Base-by-base conservation (phyloP, 2,329 filamentous ascomycete genomes). In the Thielaviopsis euricoi region DNA sequence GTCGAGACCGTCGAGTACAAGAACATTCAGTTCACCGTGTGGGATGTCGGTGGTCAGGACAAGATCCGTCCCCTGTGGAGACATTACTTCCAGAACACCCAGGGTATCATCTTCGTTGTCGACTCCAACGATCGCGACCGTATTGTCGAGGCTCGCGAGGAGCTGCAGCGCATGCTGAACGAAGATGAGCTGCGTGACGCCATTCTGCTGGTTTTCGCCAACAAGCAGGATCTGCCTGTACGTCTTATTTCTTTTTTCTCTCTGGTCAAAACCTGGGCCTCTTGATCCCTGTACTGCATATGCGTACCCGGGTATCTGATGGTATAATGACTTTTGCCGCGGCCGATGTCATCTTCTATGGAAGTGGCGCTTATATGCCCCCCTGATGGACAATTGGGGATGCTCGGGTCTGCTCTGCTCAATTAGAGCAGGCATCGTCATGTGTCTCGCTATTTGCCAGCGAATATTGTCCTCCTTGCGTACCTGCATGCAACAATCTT, bases 1-100 rank as follows among this genome's bases (percentile, higher is more conserved):
- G 93, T 98, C 74, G 93, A 98, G 82, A 97, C 93, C 58, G 93
- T 98, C 73, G 90, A 95, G 73, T 97, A 97, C 82, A 96, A 96
- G 83, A 98, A 98, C 83, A 96, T 95, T 69, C 89, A 95, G 74
- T 98, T 98, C 82, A 97, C 91, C 73, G 93, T 98, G 72, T 98
- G 93, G 93, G 93, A 97, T 79, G 93, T 98, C 70, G 93, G 93
- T 80, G 93, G 93, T 74, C 93, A 98, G 81, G 93, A 98, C 84
- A 97, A 97, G 87, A 98, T 98, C 73, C 85, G 93, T 74, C 93
- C 93, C 71, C 80, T 98, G 70, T 98, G 93, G 93, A 89, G 93
- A 79, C 93, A 97, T 76, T 98, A 98, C 80, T 98, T 97, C 85
- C 90, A 95, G 77, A 95, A 95, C 77, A 98, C 93, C 66, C 93